A percentile compares a stretch with the other conserved stretches of the same genome.
Conservation (phyloP, 257 asterid genomes). For the Ilex aquifolium region DNA sequence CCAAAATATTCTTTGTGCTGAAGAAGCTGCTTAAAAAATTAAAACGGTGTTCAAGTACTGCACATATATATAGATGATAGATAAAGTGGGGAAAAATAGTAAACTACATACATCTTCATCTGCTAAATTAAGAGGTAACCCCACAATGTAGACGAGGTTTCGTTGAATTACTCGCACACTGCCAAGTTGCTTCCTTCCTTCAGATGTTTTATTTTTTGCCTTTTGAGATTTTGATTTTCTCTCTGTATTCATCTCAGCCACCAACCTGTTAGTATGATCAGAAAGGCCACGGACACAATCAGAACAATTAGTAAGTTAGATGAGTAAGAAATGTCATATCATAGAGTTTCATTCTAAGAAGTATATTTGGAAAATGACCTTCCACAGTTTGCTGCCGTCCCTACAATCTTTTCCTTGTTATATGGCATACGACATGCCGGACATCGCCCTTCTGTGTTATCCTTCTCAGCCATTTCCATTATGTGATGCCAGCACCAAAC, state of each 20-base stretch:
- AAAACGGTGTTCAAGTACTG: background rate
- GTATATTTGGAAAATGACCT: slow-evolving; percentile 32
- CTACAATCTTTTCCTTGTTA: slow-evolving; percentile 95
- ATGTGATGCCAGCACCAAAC: slow-evolving; percentile 99
- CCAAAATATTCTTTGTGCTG: slow-evolving; percentile 75
- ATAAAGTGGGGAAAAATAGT: background rate
- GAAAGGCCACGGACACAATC: slow-evolving; percentile 10
- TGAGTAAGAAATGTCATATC: background rate
- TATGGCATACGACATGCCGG: slow-evolving; percentile 97
- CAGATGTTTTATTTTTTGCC: slow-evolving; percentile 69
- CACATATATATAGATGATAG: background rate
- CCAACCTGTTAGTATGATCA: slow-evolving; percentile 45
- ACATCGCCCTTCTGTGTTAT: slow-evolving; percentile 88
- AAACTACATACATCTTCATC: slow-evolving; percentile 68
- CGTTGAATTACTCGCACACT: slow-evolving; percentile 91
- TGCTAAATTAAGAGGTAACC: slow-evolving; percentile 82
- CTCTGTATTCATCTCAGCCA: slow-evolving; percentile 65
- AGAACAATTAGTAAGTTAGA: slow-evolving; percentile 5
- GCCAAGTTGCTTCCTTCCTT: slow-evolving; percentile 83
- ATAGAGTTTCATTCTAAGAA: background rate
- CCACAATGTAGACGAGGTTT: slow-evolving; percentile 93
- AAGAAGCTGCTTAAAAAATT: slow-evolving; percentile 58
- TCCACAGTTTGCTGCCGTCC: slow-evolving; percentile 64
- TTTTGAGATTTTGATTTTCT: slow-evolving; percentile 60
- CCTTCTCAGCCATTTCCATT: slow-evolving; percentile 98